Base-by-base conservation (phyloP, 768 basidiomycete genomes). In the Pseudohyphozyma bogoriensis region DNA sequence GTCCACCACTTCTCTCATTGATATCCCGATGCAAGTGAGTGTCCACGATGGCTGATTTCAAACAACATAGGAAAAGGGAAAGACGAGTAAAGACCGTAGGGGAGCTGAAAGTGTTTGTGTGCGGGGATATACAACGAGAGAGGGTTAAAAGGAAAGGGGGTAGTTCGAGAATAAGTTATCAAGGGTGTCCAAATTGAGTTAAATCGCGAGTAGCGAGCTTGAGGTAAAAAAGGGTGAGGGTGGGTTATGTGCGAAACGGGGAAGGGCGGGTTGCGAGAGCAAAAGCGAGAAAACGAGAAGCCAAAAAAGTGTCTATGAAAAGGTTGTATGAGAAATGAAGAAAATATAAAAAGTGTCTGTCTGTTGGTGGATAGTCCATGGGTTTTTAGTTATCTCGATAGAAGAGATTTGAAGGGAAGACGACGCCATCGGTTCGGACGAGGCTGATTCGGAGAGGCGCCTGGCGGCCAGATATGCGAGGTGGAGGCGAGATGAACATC, bases 361-460 rank as follows among this genome's bases (percentile, higher is more conserved):
- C 13, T n/a, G 31, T 26, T 9, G 26, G 46, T 26, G 31, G 20
- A n/a, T n/a, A n/a, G n/a, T n/a, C n/a, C n/a, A n/a, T n/a, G n/a
- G n/a, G n/a, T n/a, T n/a, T n/a, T n/a, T n/a, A n/a, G n/a, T n/a
- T n/a, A n/a, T 44, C 54, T 26, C 47, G 10, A 39, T 65, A 73
- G 33, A 84, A 80, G 35, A 82, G 79, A 69, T 78, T 83, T 29
- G 87, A 87, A 10, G 89, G 89, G 78, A 88, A 88, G 55, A 91
- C 84, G 61, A 91, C 82, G 49, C 89, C 89, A 70, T 92, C 89
- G 13, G 82, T 80, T 52, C 89, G 82, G 58, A 90, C 82, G 70
- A 91, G 81, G 64, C 89, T 79, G 59, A 92, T 82, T 12, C 87
- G 86, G 52, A 86, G 78, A 57, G 85, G 84, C 75, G 86, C 87